Base-by-base conservation (phyloP, 106 monocot species). In the Triglochin maritima region DNA sequence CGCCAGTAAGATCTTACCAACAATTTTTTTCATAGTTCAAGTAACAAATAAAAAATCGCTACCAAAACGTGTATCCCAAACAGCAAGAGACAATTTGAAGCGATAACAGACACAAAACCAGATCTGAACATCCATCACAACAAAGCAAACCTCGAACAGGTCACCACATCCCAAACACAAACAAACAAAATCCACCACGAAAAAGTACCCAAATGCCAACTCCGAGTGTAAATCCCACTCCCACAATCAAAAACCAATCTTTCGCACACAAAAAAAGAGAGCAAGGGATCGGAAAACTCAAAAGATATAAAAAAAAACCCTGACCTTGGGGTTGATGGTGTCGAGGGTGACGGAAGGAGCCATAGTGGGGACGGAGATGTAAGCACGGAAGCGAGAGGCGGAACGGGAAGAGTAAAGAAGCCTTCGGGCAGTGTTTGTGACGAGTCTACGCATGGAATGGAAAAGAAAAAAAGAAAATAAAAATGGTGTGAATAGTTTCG, bases 251-350 rank as follows among this genome's bases (percentile, higher is more conserved):
- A 62, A 62, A 9, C 9, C 8, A 62, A 62, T 7, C 5, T 45
- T 62, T 4, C 17, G 13, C 6, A 9, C 46, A 5, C 4, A 59
- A 59, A 59, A 59, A 0, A 59, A 0, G 0, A 59, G 17, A 59
- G 2, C 15, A 7, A 59, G 17, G 0, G 0, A 3, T 6, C 3
- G 15, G 17, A 69, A 49, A 69, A 69, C 56, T 6, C 62, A 10
- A 44, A 46, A 44, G 46, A 5, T 0, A 3, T 4, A 3, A 17
- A 46, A 57, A 16, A 50, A 72, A 71, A 44, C 68, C 53, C 47
- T 7, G 50, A 89, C 94, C 86, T 89, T 94, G 13, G 89, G 89
- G 65, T 94, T 94, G 66, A 94, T 76, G 62, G 63, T 69, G 10
- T 80, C 86, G 41, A 89, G 63, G 17, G 82, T 78, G 59, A 93